Base-by-base conservation (phyloP, 176 grass and related monocot species). In the Oropetium thomaeum region DNA sequence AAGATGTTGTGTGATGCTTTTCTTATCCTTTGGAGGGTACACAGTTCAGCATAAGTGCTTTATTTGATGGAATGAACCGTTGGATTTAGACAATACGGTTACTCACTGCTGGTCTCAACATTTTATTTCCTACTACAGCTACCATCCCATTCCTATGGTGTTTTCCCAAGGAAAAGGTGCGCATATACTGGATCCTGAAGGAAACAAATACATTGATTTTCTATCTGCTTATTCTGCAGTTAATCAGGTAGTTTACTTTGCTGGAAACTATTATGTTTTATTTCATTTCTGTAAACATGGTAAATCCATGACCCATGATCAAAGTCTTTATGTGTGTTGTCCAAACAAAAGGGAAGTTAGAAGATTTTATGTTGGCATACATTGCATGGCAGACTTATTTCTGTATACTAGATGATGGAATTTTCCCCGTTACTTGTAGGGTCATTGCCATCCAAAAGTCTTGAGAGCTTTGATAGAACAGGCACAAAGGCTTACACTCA, bases 141-240 rank as follows among this genome's bases (percentile, higher is more conserved):
- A 98, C 57, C 91, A 98, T 74, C 96, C 91, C 0, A 98, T 98
- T 69, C 89, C 95, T 38, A 79, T 94, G 89, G 96, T 98, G 7
- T 98, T 98, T 78, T 85, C 95, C 73, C 83, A 94, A 79, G 91
- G 88, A 35, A 86, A 90, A 82, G 95, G 90, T 38, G 70, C 83
- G 44, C 86, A 85, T 27, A 86, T 97, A 73, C 74, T 92, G 79
- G 95, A 97, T 32, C 95, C 95, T 26, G 95, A 97, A 91, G 95
- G 95, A 66, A 97, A 97, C 34, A 97, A 89, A 71, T 97, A 97
- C 81, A 89, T 93, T 10, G 89, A 98, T 79, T 98, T 94, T 45
- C 83, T 98, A 59, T 98, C 96, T 73, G 96, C 96, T 76, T 92
- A 98, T 49, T 97, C 95, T 83, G 95, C 90, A 75, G 90, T 98